These are phyloP conservation scores for Lactarius pseudohatsudake DNA, from an alignment of 768 basidiomycete species.

Conservation along the genomic window DNA sequence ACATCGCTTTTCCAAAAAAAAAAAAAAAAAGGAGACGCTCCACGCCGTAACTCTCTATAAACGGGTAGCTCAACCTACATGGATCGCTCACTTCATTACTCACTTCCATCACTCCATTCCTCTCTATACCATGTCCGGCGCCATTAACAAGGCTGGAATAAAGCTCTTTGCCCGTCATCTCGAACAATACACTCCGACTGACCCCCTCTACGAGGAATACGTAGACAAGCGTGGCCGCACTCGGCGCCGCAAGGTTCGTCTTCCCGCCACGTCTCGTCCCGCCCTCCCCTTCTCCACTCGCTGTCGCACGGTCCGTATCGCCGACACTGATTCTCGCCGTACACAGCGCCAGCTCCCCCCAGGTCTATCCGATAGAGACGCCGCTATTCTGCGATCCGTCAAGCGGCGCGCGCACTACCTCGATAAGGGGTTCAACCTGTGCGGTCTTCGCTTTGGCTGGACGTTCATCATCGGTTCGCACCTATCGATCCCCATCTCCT, in stretches of 20 bases:
- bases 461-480: conserved; percentile 65
- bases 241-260: conserved; percentile 55
- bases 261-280: not conserved
- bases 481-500: not conserved
- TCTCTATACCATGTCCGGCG: conserved; percentile 26
- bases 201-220: conserved; percentile 73
- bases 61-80: conserved; percentile 10
- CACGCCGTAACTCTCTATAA: conserved; percentile 6
- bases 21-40: not conserved
- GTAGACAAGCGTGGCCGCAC: conserved; percentile 55
- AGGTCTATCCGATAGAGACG: conserved; percentile 75
- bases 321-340: not conserved
- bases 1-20: too few relatives aligned
- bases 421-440: conserved; percentile 81
- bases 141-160: conserved; percentile 47
- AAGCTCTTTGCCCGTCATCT: conserved; percentile 65
- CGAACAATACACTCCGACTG: conserved; percentile 63
- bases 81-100: conserved; percentile 2
- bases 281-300: not conserved
- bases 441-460: conserved; percentile 85
- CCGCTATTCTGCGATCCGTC: conserved; percentile 69
- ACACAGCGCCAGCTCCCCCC: conserved; percentile 65
- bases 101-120: conserved; percentile 9
- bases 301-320: not conserved
- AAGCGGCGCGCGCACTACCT: conserved; percentile 79